These are phyloP conservation scores for Paracorniculantispora psalliotae DNA, from an alignment of 2,329 filamentous ascomycete genomes.

Conservation along the genomic window DNA sequence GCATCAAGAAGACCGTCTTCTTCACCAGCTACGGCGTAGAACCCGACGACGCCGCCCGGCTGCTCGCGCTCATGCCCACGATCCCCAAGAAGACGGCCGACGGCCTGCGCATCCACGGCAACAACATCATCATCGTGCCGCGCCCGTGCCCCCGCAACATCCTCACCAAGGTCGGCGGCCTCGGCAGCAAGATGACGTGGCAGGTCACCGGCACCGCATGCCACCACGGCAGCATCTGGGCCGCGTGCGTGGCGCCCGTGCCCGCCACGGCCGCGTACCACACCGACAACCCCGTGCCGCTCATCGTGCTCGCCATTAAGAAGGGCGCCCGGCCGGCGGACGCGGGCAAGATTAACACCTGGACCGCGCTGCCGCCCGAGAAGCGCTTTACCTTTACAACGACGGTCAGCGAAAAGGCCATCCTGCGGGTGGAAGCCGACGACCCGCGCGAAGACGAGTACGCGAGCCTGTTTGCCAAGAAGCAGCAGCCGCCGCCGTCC, in stretches of 20 bases:
- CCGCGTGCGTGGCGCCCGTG: constrained; percentile 70
- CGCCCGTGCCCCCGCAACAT: constrained; percentile 67
- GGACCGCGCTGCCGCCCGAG: constrained; percentile 69
- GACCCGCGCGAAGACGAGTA: constrained; percentile 56
- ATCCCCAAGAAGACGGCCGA: constrained; percentile 47
- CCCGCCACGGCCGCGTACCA: constrained; percentile 63
- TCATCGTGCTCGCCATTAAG: constrained; percentile 76
- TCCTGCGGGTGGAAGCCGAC: constrained; percentile 75
- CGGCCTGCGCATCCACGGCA: constrained; percentile 77
- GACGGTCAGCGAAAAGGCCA: constrained; percentile 78
- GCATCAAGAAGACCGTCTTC: constrained; percentile 81
- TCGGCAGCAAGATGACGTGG: constrained; percentile 80
- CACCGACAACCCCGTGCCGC: constrained; percentile 72
- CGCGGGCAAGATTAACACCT: constrained; percentile 74
- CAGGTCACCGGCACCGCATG: constrained; percentile 71
- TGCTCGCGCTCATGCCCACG: constrained; percentile 66
- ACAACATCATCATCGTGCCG: constrained; percentile 85
- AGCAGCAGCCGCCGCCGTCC: no score
- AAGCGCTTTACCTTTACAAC: constrained; percentile 75
- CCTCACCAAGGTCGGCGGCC: constrained; percentile 78
- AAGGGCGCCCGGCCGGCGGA: constrained; percentile 74
- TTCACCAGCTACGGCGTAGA: constrained; percentile 89
- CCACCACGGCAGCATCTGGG: constrained; percentile 81
- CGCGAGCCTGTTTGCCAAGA: constrained; percentile 58
- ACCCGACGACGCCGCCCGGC: constrained; percentile 62